These are phyloP conservation scores for Fusarium tanahbumbuense DNA, from an alignment of 2,329 filamentous ascomycete genomes.

Conservation along the genomic window DNA sequence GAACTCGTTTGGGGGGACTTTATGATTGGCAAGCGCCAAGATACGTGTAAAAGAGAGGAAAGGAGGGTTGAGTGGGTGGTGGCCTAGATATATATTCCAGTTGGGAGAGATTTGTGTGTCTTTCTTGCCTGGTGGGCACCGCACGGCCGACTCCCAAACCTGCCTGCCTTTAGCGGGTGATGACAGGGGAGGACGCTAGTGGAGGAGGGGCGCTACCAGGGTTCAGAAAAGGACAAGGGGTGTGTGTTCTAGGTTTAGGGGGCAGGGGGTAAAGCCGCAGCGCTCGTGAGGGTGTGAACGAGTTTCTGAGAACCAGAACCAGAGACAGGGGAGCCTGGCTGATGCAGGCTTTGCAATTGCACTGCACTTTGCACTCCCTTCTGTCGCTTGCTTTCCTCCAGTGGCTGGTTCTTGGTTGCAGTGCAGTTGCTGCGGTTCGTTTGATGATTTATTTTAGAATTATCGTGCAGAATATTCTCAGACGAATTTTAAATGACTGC, in stretches of 20 bases:
- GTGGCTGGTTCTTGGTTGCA: background rate
- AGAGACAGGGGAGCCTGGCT: slow-evolving; percentile 32
- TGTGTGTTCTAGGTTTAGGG: slow-evolving; percentile 27
- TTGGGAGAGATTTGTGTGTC: slow-evolving; percentile 40
- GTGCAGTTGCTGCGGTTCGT: slow-evolving; percentile 14
- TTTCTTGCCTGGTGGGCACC: slow-evolving; percentile 31
- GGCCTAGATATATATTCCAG: slow-evolving; percentile 50
- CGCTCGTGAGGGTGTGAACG: slow-evolving; percentile 28
- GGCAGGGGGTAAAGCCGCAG: slow-evolving; percentile 25
- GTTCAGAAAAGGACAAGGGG: slow-evolving; percentile 39
- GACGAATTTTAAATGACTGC: background rate
- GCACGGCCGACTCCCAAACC: slow-evolving; percentile 40
- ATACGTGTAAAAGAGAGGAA: slow-evolving; percentile 47
- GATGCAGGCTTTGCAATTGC: slow-evolving; percentile 32
- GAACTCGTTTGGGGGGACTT: slow-evolving; percentile 33
- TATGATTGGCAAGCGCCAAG: slow-evolving; percentile 56
- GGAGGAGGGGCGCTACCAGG: slow-evolving; percentile 37
- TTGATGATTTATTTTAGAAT: slow-evolving; percentile 14
- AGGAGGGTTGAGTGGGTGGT: slow-evolving; percentile 46
- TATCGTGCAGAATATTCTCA: background rate
- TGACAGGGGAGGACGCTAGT: slow-evolving; percentile 36
- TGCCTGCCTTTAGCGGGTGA: slow-evolving; percentile 33
- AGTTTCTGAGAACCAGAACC: background rate
- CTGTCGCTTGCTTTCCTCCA: slow-evolving; percentile 2
- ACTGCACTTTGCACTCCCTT: slow-evolving; percentile 39